Evolutionary conservation across 345 rosid genomes (phyloP).

Genomic region (Ceriops zippeliana): DNA sequence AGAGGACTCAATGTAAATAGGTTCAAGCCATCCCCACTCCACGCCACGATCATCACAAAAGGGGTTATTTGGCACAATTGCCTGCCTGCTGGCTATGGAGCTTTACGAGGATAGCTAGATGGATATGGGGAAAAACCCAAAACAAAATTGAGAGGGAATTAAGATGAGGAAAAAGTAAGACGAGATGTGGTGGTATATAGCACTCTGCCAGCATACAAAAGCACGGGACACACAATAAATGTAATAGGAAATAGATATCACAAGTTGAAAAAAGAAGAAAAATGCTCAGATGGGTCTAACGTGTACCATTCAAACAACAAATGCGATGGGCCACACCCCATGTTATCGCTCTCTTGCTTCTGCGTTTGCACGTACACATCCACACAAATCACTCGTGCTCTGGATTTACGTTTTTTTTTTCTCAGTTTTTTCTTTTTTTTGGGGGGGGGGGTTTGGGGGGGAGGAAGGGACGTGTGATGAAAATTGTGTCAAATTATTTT

Average conservation of each 20-base stretch:
- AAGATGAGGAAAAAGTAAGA: slow-evolving; percentile 3
- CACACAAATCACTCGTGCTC: too few relatives aligned
- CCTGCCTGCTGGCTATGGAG: slow-evolving; percentile 15
- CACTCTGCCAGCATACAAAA: slow-evolving; percentile 3
- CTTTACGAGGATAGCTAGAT: slow-evolving; percentile 6
- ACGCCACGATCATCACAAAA: slow-evolving; percentile 12
- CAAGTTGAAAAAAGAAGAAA: not conserved
- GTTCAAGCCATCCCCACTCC: not conserved
- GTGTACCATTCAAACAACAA: slow-evolving; percentile 26
- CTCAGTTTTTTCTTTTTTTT: too few relatives aligned
- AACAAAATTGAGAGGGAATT: slow-evolving; percentile 2
- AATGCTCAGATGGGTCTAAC: slow-evolving; percentile 9
- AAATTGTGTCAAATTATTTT: not conserved
- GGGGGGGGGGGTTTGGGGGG: too few relatives aligned
- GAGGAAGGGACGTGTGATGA: not conserved
- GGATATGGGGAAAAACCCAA: not conserved
- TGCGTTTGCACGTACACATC: too few relatives aligned
- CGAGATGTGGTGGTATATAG: not conserved
- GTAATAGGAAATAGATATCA: too few relatives aligned
- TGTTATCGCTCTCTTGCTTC: too few relatives aligned
- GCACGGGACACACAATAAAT: not conserved
- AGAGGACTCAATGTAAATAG: not conserved
- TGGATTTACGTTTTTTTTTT: too few relatives aligned
- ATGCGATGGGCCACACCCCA: slow-evolving; percentile 8
- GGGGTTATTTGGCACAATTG: slow-evolving; percentile 20